Percentiles rank a stretch among this genome's conserved stretches.
Conservation (phyloP, 257 asterid genomes). For the Primulina tabacum region DNA sequence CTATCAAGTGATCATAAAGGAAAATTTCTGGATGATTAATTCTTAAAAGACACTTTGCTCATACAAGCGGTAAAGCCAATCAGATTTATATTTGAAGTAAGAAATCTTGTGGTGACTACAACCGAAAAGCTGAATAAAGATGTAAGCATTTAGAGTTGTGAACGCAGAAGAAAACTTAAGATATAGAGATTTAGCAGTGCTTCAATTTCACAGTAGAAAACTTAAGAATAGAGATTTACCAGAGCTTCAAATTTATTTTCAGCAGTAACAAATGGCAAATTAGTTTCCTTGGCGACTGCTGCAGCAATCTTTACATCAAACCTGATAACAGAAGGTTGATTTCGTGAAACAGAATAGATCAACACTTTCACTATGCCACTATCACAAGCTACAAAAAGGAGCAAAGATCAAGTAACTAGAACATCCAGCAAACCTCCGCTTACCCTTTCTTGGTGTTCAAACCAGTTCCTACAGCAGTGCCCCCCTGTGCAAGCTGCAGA, state of each 20-base stretch:
- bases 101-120: slow-evolving; percentile 1
- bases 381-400: slow-evolving; percentile 5
- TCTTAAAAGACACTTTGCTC: neutral
- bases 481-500: slow-evolving; percentile 98
- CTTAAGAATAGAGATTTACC: slow-evolving; percentile 49
- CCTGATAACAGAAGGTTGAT: slow-evolving; percentile 42
- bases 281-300: slow-evolving; percentile 95
- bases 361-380: neutral
- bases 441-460: slow-evolving; percentile 95
- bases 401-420: slow-evolving; percentile 11
- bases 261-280: slow-evolving; percentile 94
- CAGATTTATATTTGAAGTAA: slow-evolving; percentile 9
- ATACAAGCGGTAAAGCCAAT: neutral
- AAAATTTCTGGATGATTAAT: neutral
- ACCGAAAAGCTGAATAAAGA: slow-evolving; percentile 17
- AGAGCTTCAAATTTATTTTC: slow-evolving; percentile 99
- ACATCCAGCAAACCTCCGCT: slow-evolving; percentile 23
- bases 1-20: slow-evolving; percentile 39
- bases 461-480: slow-evolving; percentile 99
- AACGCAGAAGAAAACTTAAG: slow-evolving; percentile 20
- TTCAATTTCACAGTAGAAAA: slow-evolving; percentile 55
- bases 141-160: slow-evolving; percentile 9
- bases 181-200: slow-evolving; percentile 62
- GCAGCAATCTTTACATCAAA: slow-evolving; percentile 94
- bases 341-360: neutral